These are phyloP conservation scores for Cladosporium sp. DNA, from an alignment of 2,329 filamentous ascomycete genomes.

Conservation along the genomic window DNA sequence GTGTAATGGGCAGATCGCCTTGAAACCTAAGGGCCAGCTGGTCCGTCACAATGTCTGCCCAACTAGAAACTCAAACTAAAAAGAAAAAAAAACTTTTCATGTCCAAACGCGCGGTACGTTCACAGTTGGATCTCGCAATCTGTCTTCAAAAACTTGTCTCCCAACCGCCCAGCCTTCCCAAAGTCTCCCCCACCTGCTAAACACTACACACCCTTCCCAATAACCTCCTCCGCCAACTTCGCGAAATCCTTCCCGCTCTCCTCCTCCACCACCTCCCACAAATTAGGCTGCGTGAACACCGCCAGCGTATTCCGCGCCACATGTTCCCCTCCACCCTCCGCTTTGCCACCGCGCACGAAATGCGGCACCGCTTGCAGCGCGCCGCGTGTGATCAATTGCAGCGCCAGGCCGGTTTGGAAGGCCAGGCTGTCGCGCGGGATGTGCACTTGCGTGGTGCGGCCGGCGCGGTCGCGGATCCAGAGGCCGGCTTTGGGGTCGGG, in stretches of 20 bases:
- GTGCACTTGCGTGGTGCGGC: slow-evolving; percentile 81
- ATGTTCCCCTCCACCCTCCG: slow-evolving; percentile 34
- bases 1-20: no score
- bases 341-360: slow-evolving; percentile 74
- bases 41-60: no score
- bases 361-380: slow-evolving; percentile 93
- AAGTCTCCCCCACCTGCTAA: not conserved
- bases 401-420: slow-evolving; percentile 91
- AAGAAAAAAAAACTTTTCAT: not conserved
- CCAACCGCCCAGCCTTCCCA: no score
- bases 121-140: not conserved
- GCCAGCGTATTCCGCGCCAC: slow-evolving; percentile 76
- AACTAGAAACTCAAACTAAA: no score
- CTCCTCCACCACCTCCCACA: slow-evolving; percentile 75
- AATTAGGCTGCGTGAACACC: slow-evolving; percentile 94
- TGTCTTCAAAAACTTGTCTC: no score
- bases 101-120: not conserved
- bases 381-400: slow-evolving; percentile 88
- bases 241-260: slow-evolving; percentile 71
- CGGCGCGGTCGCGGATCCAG: slow-evolving; percentile 88
- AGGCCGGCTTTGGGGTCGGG: slow-evolving; percentile 84
- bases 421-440: slow-evolving; percentile 90
- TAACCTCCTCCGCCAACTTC: slow-evolving; percentile 61
- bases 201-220: slow-evolving; percentile 11
- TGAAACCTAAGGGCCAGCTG: no score